A percentile compares a stretch with the other conserved stretches of the same genome.
Evolutionary conservation across 495 filamentous ascomycete species (phyloP).

Genomic region (Neurospora sp.): DNA sequence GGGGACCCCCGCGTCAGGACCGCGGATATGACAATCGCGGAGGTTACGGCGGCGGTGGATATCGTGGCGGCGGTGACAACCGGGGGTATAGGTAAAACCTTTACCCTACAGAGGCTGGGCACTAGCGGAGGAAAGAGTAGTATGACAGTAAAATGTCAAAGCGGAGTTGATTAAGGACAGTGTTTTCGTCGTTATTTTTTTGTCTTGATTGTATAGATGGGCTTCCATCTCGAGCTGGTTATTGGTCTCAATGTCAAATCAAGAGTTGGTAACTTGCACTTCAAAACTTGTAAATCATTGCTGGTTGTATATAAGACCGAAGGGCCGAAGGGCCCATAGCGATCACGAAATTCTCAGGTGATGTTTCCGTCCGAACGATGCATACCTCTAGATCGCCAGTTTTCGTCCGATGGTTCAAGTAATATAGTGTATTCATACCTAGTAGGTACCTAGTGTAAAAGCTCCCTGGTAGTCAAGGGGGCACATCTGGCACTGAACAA

Average conservation of each 20-base stretch:
- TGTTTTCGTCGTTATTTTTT: neutral
- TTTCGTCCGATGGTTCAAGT: too few relatives aligned
- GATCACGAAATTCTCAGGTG: neutral
- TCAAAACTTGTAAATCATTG: neutral
- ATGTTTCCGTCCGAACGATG: neutral
- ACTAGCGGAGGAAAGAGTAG: neutral
- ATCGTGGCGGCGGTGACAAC: slow-evolving; percentile 4
- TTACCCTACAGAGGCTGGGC: neutral
- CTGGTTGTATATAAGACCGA: neutral
- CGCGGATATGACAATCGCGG: slow-evolving; percentile 5
- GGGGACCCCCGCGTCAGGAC: slow-evolving; percentile 1
- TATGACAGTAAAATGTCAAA: neutral
- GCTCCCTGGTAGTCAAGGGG: neutral
- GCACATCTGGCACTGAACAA: neutral
- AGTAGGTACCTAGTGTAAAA: too few relatives aligned
- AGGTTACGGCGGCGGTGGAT: slow-evolving; percentile 1
- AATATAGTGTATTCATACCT: too few relatives aligned
- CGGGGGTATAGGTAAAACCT: neutral
- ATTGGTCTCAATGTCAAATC: neutral
- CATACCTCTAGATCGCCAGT: too few relatives aligned
- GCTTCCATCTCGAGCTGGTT: neutral
- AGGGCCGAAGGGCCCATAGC: neutral
- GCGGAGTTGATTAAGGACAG: neutral
- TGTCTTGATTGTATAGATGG: neutral
- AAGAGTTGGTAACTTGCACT: neutral